Conservation (phyloP, 495 filamentous ascomycete species). For the Sabuloglossum arenarium region DNA sequence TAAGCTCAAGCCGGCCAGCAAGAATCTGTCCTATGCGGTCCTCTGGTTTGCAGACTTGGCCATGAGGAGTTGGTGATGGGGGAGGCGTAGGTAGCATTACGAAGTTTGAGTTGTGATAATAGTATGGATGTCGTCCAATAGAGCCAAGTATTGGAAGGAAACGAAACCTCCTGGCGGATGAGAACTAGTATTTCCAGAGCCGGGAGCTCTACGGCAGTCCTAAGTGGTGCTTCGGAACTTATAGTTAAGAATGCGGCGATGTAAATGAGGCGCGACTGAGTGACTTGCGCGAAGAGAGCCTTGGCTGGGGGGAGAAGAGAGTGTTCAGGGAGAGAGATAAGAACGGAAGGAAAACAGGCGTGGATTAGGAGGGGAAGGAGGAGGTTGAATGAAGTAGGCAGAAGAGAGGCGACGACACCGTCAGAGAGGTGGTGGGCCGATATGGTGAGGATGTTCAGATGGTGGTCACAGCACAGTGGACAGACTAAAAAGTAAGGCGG, state of each 20-base stretch:
- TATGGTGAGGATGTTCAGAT: not conserved
- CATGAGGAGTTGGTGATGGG: slow-evolving; percentile 30
- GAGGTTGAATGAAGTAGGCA: not conserved
- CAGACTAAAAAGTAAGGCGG: not conserved
- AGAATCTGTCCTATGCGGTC: slow-evolving; percentile 72
- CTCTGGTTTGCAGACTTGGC: slow-evolving; percentile 41
- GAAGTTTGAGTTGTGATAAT: not conserved
- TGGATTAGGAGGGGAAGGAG: not conserved
- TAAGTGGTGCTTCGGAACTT: not conserved
- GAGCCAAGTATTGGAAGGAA: not conserved
- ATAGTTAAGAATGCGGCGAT: not conserved
- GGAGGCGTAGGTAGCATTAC: slow-evolving; percentile 40
- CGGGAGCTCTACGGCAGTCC: not conserved
- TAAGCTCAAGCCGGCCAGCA: slow-evolving; percentile 64
- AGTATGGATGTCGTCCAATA: not conserved
- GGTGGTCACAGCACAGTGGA: not conserved
- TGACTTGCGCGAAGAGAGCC: not conserved
- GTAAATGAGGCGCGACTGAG: not conserved
- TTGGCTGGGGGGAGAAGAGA: not conserved
- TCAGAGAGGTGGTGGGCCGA: not conserved
- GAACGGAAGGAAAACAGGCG: not conserved
- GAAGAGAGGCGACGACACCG: not conserved
- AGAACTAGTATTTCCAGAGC: not conserved
- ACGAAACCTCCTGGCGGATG: no score
- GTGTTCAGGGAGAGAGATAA: not conserved